phyloP scores from a whole-genome alignment of 164 flowering plant species.

The Magnolia officinalis region DNA sequence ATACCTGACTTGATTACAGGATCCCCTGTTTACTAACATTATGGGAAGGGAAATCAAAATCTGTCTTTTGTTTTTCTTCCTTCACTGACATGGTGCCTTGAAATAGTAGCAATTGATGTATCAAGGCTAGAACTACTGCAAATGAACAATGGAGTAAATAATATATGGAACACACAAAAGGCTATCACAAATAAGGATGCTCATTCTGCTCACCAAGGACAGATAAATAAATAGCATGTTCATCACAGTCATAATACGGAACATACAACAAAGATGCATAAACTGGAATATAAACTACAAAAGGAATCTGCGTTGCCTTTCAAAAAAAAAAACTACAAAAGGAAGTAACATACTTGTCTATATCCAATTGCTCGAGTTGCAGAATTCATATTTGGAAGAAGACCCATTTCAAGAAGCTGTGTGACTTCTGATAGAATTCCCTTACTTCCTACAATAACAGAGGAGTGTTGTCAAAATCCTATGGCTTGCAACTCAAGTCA shows the following conservation, averaged over 20 bases:
- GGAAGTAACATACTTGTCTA: slow-evolving; percentile 56
- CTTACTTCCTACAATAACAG: slow-evolving; percentile 42
- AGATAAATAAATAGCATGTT: too few relatives aligned
- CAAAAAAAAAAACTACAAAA: not conserved
- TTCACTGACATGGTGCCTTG: not conserved
- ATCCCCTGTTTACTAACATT: too few relatives aligned
- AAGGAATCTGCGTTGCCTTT: too few relatives aligned
- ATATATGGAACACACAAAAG: not conserved
- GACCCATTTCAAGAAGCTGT: slow-evolving; percentile 83
- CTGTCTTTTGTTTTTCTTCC: not conserved
- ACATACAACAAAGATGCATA: not conserved
- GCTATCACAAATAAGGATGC: too few relatives aligned
- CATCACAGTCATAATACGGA: too few relatives aligned
- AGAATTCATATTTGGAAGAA: slow-evolving; percentile 86
- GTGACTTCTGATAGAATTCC: slow-evolving; percentile 76
- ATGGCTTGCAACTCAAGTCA: not conserved
- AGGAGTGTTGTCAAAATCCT: not conserved
- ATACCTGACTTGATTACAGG: too few relatives aligned
- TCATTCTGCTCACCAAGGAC: too few relatives aligned
- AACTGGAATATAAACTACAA: not conserved
- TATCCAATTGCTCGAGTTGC: slow-evolving; percentile 95
- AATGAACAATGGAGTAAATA: not conserved
- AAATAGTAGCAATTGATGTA: not conserved
- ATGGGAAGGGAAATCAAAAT: not conserved
- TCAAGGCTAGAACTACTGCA: not conserved